Base-by-base conservation (phyloP, 495 filamentous ascomycete species). In the Penicillium herquei region DNA sequence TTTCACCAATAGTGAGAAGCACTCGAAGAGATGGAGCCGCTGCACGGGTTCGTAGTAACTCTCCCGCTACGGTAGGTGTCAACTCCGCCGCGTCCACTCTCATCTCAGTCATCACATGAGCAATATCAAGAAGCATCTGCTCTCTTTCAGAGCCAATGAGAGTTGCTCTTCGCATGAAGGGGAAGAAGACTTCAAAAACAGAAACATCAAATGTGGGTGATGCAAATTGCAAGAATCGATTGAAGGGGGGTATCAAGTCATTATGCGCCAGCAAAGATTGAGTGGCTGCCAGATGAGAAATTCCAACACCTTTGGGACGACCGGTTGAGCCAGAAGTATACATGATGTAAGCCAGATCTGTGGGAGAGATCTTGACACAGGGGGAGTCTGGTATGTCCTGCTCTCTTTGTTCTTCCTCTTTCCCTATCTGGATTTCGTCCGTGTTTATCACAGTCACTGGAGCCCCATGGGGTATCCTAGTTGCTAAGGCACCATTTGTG, bases 301-400 rank as follows among this genome's bases (percentile, higher is more conserved):
- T 72, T 0, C 77, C 76, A 2, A 96, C 92, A 0, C 92, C 92
- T 72, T 96, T 96, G 2, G 92, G 92, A 4, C 81, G 81, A n/a
- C 92, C 92, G 0, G 91, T 96, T 6, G 89, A 91, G 11, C 92
- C 92, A 12, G 87, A 91, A 1, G 92, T 96, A 62, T 96, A 96
- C 83, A 96, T 89, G 41, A 96, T 81, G 70, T 96, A 96, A 14
- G 91, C 92, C 7, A 90, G 62, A 58, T 89, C 78, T 2, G 58
- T 61, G 18, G 62, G 43, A 2, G 49, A 17, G 16, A 48, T 51
- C 1, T 49, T 6, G 33, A 49, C 53, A 53, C 18, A 32, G 58
- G 61, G 13, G 35, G 51, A n/a, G 30, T 26, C 21, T 26, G 21
- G 4, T 2, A 26, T 26, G 21, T 1, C 21, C 32, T 39, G 40